phyloP scores from a whole-genome alignment of 208 protist species.

The Histomonas meleagridis region DNA sequence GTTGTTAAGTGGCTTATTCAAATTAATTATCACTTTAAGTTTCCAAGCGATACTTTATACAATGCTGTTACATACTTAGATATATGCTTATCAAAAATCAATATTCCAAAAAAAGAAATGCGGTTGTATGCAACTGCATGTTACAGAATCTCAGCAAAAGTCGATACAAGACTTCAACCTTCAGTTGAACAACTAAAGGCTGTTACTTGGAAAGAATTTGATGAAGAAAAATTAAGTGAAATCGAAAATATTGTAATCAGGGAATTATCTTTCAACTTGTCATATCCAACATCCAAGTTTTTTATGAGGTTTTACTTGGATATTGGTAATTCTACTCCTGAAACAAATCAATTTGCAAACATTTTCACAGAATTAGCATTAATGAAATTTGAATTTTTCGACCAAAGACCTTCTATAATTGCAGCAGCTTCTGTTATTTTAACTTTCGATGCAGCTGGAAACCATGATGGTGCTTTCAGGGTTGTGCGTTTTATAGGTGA shows the following conservation, averaged over 20 bases:
- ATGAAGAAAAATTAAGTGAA: background rate
- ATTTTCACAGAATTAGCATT: background rate
- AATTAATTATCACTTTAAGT: background rate
- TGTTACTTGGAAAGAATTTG: background rate
- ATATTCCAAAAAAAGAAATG: background rate
- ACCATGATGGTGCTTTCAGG: too few relatives aligned
- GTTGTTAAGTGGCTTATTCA: background rate
- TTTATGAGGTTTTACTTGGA: background rate
- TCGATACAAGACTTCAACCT: background rate
- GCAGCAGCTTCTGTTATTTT: background rate
- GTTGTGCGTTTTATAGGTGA: too few relatives aligned
- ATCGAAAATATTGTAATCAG: background rate
- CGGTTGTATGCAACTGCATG: background rate
- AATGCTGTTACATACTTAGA: slow-evolving; percentile 21
- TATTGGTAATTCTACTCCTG: background rate
- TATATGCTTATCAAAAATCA: background rate
- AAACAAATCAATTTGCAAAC: background rate
- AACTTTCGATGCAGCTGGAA: too few relatives aligned
- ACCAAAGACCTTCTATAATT: background rate
- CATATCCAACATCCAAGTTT: background rate
- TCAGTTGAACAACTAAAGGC: background rate
- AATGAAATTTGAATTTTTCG: background rate
- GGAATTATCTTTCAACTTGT: background rate
- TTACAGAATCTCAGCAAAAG: background rate
- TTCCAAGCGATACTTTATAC: background rate